Evolutionary conservation across 2,329 filamentous ascomycete species (phyloP).

Genomic region (Volutella citrinella): DNA sequence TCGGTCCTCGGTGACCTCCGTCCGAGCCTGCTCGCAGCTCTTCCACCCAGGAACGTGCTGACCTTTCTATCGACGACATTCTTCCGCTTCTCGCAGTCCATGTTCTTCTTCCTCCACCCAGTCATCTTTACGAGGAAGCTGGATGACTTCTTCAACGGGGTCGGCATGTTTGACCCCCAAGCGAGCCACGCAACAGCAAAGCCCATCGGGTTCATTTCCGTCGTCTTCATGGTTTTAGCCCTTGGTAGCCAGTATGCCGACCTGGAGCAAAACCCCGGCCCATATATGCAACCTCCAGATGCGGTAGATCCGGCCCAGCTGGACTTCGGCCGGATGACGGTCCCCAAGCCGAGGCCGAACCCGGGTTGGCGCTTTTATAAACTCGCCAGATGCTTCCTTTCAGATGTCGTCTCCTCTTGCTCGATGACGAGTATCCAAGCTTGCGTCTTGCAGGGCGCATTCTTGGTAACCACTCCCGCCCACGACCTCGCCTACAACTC

Average conservation of each 20-base stretch:
- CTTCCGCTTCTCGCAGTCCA: conserved; percentile 1
- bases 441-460: conserved; percentile 1
- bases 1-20: too few relatives aligned
- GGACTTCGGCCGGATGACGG: too few relatives aligned
- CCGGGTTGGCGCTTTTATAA: conserved; percentile 4
- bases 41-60: not conserved
- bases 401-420: conserved; percentile 2
- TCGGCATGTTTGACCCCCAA: too few relatives aligned
- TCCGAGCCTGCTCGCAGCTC: not conserved
- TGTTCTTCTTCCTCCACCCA: not conserved
- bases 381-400: not conserved
- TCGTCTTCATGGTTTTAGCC: conserved; percentile 5
- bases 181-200: too few relatives aligned
- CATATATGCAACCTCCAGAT: too few relatives aligned
- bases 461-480: conserved; percentile 1
- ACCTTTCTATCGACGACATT: conserved; percentile 1
- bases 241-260: conserved; percentile 4
- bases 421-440: conserved; percentile 7
- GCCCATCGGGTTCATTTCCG: conserved; percentile 3
- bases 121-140: not conserved
- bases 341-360: not conserved
- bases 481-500: conserved; percentile 4
- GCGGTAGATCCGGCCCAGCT: too few relatives aligned
- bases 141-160: too few relatives aligned
- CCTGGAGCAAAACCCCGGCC: not conserved